Conservation (phyloP, 345 rosid genomes). For the Syzygium jambos region DNA sequence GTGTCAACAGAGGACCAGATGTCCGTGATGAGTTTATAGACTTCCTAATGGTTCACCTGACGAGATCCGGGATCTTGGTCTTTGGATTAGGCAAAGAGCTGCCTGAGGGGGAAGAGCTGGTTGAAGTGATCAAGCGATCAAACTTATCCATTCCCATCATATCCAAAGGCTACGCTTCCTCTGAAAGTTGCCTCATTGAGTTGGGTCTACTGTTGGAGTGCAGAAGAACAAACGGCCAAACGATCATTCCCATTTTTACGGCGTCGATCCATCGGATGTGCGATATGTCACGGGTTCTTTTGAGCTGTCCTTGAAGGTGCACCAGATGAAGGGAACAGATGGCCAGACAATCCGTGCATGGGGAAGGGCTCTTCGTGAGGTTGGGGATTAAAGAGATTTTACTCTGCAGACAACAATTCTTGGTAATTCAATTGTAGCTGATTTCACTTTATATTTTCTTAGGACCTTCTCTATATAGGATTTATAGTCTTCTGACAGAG, state of each 20-base stretch:
- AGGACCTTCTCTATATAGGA: accelerated
- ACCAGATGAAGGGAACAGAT: not conserved
- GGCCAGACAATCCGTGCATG: not conserved
- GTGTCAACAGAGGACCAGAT: not conserved
- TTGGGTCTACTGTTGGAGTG: not conserved
- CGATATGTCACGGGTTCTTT: not conserved
- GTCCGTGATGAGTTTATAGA: not conserved
- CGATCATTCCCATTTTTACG: not conserved
- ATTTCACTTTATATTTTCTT: not conserved
- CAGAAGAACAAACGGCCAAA: not conserved
- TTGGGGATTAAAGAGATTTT: not conserved
- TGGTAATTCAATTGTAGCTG: not conserved
- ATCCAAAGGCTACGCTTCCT: not conserved
- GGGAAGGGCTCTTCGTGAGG: not conserved
- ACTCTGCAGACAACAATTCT: not conserved
- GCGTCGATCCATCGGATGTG: not conserved
- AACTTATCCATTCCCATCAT: not conserved
- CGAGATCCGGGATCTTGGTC: not conserved
- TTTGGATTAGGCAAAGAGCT: not conserved
- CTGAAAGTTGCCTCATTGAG: not conserved
- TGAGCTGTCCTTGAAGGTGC: not conserved
- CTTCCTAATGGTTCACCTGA: not conserved
- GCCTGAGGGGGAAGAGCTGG: not conserved
- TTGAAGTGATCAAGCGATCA: not conserved
- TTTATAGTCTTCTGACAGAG: not conserved